These are phyloP conservation scores for Diaporthe ampelina DNA, from an alignment of 2,329 filamentous ascomycete genomes.

Conservation along the genomic window DNA sequence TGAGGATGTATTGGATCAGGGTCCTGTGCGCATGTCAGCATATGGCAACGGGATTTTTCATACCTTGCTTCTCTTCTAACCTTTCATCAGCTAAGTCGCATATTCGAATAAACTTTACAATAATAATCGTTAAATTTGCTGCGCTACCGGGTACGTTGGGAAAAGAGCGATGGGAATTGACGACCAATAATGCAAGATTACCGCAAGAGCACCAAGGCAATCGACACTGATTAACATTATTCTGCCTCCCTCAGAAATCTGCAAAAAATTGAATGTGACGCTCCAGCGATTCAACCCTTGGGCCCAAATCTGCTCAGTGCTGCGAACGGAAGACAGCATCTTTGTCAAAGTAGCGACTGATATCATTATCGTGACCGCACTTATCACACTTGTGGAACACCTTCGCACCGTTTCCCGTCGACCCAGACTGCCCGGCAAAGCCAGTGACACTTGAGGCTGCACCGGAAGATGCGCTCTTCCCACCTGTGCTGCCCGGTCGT, in stretches of 20 bases:
- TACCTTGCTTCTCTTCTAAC: too few species aligned
- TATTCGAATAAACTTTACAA: neutral
- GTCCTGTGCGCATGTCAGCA: too few species aligned
- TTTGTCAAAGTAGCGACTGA: slow-evolving; percentile 45
- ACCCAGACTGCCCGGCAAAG: slow-evolving; percentile 33
- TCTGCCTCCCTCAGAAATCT: neutral
- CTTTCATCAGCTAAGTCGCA: neutral
- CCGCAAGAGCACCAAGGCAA: neutral
- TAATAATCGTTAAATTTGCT: neutral
- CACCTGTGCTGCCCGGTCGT: neutral
- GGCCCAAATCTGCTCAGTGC: neutral
- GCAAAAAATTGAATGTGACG: too few species aligned
- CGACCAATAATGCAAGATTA: too few species aligned
- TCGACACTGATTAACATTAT: too few species aligned
- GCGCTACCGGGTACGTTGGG: neutral
- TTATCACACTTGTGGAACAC: slow-evolving; percentile 44
- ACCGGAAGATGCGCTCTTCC: neutral
- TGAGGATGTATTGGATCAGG: neutral
- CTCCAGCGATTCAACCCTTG: too few species aligned
- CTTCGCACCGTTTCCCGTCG: slow-evolving; percentile 38
- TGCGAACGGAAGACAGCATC: slow-evolving; percentile 32
- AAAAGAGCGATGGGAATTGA: neutral
- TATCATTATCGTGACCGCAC: slow-evolving; percentile 44
- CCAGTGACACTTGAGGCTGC: neutral
- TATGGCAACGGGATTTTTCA: too few species aligned